phyloP scores from a whole-genome alignment of 176 grass and related monocot genomes.

The Microstegium vimineum region DNA sequence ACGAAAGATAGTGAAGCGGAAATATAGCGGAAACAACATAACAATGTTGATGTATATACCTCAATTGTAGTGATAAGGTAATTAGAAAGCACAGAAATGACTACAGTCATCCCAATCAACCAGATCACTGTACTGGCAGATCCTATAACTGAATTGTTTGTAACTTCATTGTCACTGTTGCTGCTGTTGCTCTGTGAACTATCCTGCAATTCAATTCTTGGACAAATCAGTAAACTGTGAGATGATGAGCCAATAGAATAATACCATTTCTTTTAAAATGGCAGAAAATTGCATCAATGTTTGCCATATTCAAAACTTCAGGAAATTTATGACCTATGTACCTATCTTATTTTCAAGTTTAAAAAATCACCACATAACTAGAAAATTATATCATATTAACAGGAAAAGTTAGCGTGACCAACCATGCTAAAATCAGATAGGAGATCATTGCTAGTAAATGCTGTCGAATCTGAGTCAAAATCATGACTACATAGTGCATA shows the following conservation, averaged over 20 bases:
- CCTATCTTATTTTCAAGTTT: background rate
- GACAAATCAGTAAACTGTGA: background rate
- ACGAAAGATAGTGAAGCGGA: background rate
- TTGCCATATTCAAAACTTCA: background rate
- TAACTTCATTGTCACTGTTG: conserved; percentile 1
- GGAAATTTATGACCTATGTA: background rate
- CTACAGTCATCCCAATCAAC: conserved; percentile 46
- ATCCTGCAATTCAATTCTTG: conserved; percentile 15
- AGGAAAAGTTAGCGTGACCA: background rate
- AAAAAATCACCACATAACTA: background rate
- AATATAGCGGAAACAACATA: background rate
- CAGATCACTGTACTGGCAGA: conserved; percentile 45
- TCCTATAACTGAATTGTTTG: conserved; percentile 31
- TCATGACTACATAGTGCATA: background rate
- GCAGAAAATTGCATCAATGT: too few relatives aligned
- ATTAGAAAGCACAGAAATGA: conserved; percentile 50
- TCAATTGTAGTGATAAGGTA: conserved; percentile 53
- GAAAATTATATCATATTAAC: background rate
- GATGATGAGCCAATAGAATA: background rate
- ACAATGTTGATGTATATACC: conserved; percentile 11
- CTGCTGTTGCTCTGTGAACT: conserved; percentile 10
- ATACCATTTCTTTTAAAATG: background rate
- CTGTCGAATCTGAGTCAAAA: background rate
- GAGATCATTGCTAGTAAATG: background rate
- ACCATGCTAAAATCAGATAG: background rate